A percentile compares a stretch with the other conserved stretches of the same genome.
Conservation (phyloP, 257 asterid genomes). For the Perilla frutescens region DNA sequence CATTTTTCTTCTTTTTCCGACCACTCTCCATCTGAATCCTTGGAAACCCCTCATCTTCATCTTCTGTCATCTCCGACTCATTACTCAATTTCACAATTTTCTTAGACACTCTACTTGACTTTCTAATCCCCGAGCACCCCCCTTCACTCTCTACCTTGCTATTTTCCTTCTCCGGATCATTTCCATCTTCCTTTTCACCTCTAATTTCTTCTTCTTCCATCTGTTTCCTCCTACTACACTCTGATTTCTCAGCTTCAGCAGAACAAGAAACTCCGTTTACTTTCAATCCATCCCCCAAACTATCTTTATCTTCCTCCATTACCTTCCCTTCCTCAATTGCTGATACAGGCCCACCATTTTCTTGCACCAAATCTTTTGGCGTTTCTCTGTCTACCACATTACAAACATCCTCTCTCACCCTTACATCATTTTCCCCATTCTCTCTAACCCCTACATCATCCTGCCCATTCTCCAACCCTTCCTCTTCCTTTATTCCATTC, state of each 20-base stretch:
- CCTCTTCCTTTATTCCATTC: not conserved
- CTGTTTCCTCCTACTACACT: not conserved
- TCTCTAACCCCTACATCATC: not conserved
- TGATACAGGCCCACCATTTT: not conserved
- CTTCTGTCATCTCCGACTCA: not conserved
- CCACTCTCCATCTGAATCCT: not conserved
- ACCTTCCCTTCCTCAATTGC: too few species aligned
- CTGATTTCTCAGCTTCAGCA: not conserved
- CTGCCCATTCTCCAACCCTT: not conserved
- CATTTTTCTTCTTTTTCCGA: not conserved
- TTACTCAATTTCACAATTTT: not conserved
- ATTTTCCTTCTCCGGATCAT: not conserved
- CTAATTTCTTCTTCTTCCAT: not conserved
- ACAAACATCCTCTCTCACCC: not conserved
- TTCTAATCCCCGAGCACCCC: not conserved
- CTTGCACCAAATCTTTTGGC: not conserved
- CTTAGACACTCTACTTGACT: not conserved
- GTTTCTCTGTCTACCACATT: not conserved
- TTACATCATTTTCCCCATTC: not conserved
- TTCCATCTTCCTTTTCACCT: not conserved
- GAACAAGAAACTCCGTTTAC: not conserved
- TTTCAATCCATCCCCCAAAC: not conserved
- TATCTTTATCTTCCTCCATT: not conserved
- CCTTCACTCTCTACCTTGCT: slow-evolving; percentile 11
- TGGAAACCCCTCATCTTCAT: slow-evolving; percentile 1